Base-by-base conservation (phyloP, 2,329 filamentous ascomycete species). In the Pseudodiploospora longispora region DNA sequence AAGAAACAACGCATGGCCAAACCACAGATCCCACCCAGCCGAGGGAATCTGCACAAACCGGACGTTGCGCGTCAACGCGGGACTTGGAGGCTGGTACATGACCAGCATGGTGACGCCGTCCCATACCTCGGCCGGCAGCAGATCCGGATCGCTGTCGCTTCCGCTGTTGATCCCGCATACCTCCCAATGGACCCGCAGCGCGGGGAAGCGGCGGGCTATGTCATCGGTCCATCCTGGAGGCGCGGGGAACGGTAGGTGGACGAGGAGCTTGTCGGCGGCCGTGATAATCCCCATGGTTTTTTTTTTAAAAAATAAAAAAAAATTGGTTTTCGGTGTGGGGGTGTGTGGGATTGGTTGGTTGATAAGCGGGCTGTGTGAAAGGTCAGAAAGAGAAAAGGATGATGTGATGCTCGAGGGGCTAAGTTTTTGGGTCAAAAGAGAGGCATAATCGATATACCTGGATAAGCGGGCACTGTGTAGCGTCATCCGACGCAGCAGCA, bases 41-140 rank as follows among this genome's bases (percentile, higher is more conserved):
- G 65, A 69, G 0, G 59, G 53, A 28, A 70, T 49, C 55, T 75
- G 71, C n/a, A 74, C 63, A 46, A 64, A 70, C 38, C 67, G 62
- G 27, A 72, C 56, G 3, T 61, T 55, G 6, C 56, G 51, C 31
- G 70, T 55, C 36, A 57, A 42, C 28, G 59, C 56, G 2, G 54
- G 49, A 0, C 54, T 56, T 2, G 65, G 62, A 4, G 65, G 57
- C 29, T 55, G 48, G 42, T 59, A 60, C 4, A 59, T 54, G 35
- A 55, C 57, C 10, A 70, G 46, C 34, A 72, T 50, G 0, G 69
- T 72, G n/a, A 69, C 66, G 27, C 63, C 65, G 1, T 66, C 60
- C 59, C 59, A 70, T 0, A 56, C 42, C 6, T 62, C 60, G 9
- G 55, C 41, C 1, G 58, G 42, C 10, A 68, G 45, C 7, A 61